Evolutionary conservation across 2,329 filamentous ascomycete species (phyloP).

Genomic region (Rhytidhysteron rufulum): DNA sequence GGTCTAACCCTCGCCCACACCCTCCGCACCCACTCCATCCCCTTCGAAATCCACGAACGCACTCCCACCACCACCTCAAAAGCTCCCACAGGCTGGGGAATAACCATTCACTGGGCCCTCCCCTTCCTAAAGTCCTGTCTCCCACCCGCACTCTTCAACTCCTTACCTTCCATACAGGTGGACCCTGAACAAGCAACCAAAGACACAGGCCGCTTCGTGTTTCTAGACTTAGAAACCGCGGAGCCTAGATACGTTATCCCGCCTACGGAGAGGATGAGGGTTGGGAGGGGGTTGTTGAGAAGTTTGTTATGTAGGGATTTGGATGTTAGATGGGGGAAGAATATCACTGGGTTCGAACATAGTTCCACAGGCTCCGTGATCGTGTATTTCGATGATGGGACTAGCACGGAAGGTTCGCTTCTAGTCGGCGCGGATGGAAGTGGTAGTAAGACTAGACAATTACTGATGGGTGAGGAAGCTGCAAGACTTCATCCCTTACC

Average conservation of each 20-base stretch:
- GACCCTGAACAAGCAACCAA: slow-evolving; percentile 9
- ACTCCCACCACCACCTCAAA: slow-evolving; percentile 10
- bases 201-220: slow-evolving; percentile 38
- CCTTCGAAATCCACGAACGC: slow-evolving; percentile 20
- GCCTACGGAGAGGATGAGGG: slow-evolving; percentile 33
- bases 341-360: slow-evolving; percentile 6
- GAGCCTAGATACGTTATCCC: slow-evolving; percentile 39
- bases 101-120: slow-evolving; percentile 14
- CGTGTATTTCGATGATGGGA: slow-evolving; percentile 9
- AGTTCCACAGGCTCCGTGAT: neutral
- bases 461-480: slow-evolving; percentile 22
- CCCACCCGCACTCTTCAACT: slow-evolving; percentile 1
- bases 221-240: slow-evolving; percentile 39
- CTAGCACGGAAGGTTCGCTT: slow-evolving; percentile 3
- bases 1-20: slow-evolving; percentile 20
- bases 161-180: slow-evolving; percentile 9
- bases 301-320: slow-evolving; percentile 5
- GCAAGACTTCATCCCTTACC: slow-evolving; percentile 33
- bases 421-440: slow-evolving; percentile 42
- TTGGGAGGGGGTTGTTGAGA: slow-evolving; percentile 14
- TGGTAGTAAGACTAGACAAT: slow-evolving; percentile 35
- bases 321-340: slow-evolving; percentile 6
- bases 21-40: slow-evolving; percentile 14
- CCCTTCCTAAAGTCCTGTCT: slow-evolving; percentile 7
- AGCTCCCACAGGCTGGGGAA: slow-evolving; percentile 21